Base-by-base conservation (phyloP, 805 yeast genomes). In the Naumovozyma castellii region DNA sequence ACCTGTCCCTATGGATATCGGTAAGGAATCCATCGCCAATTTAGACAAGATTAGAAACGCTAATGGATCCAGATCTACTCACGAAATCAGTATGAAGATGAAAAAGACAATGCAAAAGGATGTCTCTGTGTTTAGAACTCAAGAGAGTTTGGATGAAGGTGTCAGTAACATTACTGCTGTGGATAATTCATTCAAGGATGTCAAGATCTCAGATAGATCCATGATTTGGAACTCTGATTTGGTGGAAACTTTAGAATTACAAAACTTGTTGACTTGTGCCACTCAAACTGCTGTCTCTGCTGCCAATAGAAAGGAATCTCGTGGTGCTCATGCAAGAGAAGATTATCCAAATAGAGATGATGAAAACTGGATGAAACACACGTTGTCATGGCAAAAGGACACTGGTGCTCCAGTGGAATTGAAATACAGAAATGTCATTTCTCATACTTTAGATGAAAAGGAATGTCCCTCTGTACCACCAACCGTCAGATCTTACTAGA, bases 271-370 rank as follows among this genome's bases (percentile, higher is more conserved):
- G 64, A 88, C 97, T 38, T 86, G 97, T 73, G 97, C 97, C 46
- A 78, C 81, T 48, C 98, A 92, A 73, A 88, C 97, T 39, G 97
- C 97, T 27, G 71, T 69, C 50, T 76, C 94, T 47, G 98, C 98
- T 38, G 87, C 92, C 47, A 94, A 86, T 42, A 85, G 98, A 75
- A 80, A 73, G 59, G 98, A 90, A 71, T 87, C 97, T 30, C 85
- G 98, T 73, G 98, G 98, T 71, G 97, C 98, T 37, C 98, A 90
- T 62, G 97, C 98, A 43, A 83, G 97, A 73, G 98, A 90, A 68
- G 98, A 90, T 66, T 88, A 67, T 71, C 97, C 95, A 58, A 80
- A 78, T 47, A 86, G 98, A 78, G 95, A 90, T 62, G 98, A 90
- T 64, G 87, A 62, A 41, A 73, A 87, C 75, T 90, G 98, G 98